phyloP scores from a whole-genome alignment of 345 rosid genomes.

The Salix arbutifolia region DNA sequence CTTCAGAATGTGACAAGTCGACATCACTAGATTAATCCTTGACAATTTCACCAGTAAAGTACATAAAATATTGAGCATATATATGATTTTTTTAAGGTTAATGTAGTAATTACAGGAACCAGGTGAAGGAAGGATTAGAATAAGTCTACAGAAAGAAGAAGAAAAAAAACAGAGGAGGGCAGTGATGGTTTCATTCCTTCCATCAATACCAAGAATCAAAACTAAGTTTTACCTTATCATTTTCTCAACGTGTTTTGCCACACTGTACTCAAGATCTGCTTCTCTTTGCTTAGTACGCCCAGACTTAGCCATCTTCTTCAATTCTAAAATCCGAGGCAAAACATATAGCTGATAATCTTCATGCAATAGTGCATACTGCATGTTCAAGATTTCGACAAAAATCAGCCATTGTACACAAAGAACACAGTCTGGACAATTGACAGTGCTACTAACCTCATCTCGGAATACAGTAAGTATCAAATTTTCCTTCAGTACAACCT shows the following conservation, averaged over 20 bases:
- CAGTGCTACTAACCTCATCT: slow-evolving; percentile 68
- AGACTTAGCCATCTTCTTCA: slow-evolving; percentile 97
- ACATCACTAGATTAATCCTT: background rate
- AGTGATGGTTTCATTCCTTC: background rate
- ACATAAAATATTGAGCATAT: background rate
- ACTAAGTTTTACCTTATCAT: slow-evolving; percentile 65
- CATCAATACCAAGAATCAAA: background rate
- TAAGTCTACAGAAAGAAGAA: background rate
- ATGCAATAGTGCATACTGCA: slow-evolving; percentile 81
- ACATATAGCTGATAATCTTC: slow-evolving; percentile 95
- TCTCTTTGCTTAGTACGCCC: slow-evolving; percentile 94
- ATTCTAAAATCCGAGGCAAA: slow-evolving; percentile 90
- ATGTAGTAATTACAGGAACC: background rate
- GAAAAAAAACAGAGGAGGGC: background rate
- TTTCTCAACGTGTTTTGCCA: slow-evolving; percentile 98
- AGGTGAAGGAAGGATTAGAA: too few relatives aligned
- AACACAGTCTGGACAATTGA: slow-evolving; percentile 6
- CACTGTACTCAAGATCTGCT: slow-evolving; percentile 92
- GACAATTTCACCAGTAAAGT: background rate
- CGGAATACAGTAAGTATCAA: slow-evolving; percentile 78
- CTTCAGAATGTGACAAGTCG: background rate
- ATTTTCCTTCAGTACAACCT: slow-evolving; percentile 96
- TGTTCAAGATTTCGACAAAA: slow-evolving; percentile 21
- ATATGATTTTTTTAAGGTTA: background rate
- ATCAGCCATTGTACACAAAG: slow-evolving; percentile 26